phyloP scores from a whole-genome alignment of 768 basidiomycete genomes.

The Lactarius indigo region DNA sequence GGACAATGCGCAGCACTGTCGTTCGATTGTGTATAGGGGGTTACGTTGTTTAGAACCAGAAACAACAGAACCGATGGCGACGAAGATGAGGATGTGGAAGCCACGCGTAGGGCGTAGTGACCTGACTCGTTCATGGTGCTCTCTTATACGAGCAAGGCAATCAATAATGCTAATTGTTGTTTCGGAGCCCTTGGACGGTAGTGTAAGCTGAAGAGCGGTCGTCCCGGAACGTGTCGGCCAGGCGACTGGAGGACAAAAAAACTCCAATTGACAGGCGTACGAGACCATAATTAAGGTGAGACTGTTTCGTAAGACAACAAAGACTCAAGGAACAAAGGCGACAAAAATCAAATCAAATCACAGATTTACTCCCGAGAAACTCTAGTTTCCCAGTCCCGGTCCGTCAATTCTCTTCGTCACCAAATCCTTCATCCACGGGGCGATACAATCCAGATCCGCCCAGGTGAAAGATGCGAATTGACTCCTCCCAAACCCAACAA shows the following conservation, averaged over 20 bases:
- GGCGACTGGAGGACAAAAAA: neutral
- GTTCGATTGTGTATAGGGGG: slow-evolving; percentile 5
- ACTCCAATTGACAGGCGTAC: neutral
- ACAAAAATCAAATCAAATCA: neutral
- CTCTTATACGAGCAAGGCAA: slow-evolving; percentile 15
- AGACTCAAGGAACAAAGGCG: neutral
- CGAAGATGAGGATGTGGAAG: neutral
- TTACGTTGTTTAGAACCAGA: slow-evolving; percentile 17
- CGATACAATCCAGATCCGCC: slow-evolving; percentile 65
- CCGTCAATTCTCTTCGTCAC: slow-evolving; percentile 66
- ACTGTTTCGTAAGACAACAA: slow-evolving; percentile 9
- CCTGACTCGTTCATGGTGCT: neutral
- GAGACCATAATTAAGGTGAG: slow-evolving; percentile 15
- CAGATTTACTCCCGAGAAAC: neutral
- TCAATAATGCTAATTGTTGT: slow-evolving; percentile 9
- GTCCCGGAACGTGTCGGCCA: slow-evolving; percentile 4
- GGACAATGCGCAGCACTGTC: slow-evolving; percentile 26
- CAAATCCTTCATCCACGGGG: slow-evolving; percentile 73
- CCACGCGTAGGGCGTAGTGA: slow-evolving; percentile 6
- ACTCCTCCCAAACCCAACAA: slow-evolving; percentile 44
- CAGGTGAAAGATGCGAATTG: slow-evolving; percentile 71
- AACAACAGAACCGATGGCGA: slow-evolving; percentile 21
- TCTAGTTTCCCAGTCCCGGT: slow-evolving; percentile 60
- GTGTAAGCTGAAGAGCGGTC: neutral
- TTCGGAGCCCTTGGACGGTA: neutral